These are phyloP conservation scores for Cytospora paraplurivora DNA, from an alignment of 2,329 filamentous ascomycete species.

Conservation along the genomic window DNA sequence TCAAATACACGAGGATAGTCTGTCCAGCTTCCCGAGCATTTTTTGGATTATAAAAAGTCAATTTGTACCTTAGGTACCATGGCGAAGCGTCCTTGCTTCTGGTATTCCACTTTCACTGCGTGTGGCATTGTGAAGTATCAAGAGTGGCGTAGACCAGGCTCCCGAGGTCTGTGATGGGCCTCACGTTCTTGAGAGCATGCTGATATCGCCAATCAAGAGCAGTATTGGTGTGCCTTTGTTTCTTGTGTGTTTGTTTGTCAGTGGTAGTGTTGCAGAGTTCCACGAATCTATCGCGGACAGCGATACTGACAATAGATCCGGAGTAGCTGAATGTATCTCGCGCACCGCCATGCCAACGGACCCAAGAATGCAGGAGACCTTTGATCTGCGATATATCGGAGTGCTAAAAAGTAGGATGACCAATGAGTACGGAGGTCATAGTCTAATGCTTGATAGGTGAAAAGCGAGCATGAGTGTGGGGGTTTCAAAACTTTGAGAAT, in stretches of 20 bases:
- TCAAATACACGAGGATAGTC: background rate
- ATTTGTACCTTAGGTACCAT: background rate
- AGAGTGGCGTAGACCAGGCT: background rate
- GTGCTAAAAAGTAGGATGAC: constrained; percentile 9
- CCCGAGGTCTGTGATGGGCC: background rate
- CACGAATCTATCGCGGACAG: background rate
- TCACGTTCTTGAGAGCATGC: background rate
- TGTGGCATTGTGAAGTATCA: background rate
- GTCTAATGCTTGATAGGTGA: background rate
- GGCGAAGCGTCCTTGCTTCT: background rate
- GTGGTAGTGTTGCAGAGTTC: constrained; percentile 3
- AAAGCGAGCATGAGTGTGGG: background rate
- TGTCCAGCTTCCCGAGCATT: background rate
- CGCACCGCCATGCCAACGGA: background rate
- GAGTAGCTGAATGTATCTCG: background rate
- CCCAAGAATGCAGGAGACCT: background rate
- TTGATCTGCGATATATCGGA: background rate
- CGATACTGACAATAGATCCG: background rate
- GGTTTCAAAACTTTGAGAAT: background rate
- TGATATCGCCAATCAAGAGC: background rate
- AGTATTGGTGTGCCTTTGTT: background rate
- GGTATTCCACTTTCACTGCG: background rate
- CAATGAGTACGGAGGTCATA: constrained; percentile 2
- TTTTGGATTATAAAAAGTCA: background rate
- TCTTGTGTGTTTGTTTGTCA: background rate